A percentile compares a stretch with the other conserved stretches of the same genome.
Evolutionary conservation across 257 asterid genomes (phyloP).

Genomic region (Prunella vulgaris): DNA sequence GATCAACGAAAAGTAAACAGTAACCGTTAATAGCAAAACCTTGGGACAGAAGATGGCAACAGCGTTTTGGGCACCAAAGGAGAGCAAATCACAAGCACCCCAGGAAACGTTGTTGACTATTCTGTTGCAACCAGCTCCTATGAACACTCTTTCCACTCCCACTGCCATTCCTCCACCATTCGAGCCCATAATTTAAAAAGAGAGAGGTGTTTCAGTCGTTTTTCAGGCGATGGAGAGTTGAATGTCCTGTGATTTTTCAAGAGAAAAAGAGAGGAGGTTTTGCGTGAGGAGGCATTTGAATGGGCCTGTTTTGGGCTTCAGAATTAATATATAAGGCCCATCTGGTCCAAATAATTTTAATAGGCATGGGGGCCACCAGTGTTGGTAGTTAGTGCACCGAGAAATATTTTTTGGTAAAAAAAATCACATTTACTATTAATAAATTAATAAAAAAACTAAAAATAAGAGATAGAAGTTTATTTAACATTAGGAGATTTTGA

Average conservation of each 20-base stretch:
- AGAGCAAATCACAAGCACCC: slow-evolving; percentile 80
- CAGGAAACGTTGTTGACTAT: slow-evolving; percentile 88
- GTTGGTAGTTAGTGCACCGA: too few relatives aligned
- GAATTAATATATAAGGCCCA: too few relatives aligned
- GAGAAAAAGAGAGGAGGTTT: not conserved
- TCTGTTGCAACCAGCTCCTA: slow-evolving; percentile 93
- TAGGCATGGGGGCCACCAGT: too few relatives aligned
- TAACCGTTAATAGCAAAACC: slow-evolving; percentile 32
- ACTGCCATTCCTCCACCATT: slow-evolving; percentile 21
- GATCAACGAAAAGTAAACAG: not conserved
- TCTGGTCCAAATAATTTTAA: too few relatives aligned
- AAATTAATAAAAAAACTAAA: too few relatives aligned
- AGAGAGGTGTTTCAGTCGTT: not conserved
- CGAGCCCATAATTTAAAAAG: slow-evolving; percentile 23
- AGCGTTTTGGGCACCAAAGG: slow-evolving; percentile 92
- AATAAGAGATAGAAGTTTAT: too few relatives aligned
- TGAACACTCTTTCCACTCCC: slow-evolving; percentile 57
- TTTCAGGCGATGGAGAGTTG: slow-evolving; percentile 6
- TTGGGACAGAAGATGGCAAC: slow-evolving; percentile 87
- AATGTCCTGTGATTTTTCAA: not conserved
- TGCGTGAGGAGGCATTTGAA: not conserved
- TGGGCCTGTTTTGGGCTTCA: slow-evolving; percentile 9
- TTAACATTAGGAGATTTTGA: too few relatives aligned
- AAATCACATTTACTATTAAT: too few relatives aligned
- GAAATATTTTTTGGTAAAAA: too few relatives aligned